phyloP scores from a whole-genome alignment of 2,329 filamentous ascomycete genomes.

The Dactylonectria macrodidyma region DNA sequence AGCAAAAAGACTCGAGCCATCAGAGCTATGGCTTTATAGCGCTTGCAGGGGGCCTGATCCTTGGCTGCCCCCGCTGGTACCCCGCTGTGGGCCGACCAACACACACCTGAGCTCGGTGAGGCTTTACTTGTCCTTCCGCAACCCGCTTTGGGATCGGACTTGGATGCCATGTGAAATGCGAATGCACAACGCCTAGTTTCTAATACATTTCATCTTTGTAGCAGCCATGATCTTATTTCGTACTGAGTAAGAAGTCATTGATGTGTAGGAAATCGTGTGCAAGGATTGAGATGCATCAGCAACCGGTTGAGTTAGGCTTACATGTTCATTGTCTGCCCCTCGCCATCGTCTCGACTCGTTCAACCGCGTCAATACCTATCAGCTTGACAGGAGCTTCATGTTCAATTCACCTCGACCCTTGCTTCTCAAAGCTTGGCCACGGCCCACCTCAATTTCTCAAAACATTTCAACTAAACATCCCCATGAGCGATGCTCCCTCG shows the following conservation, averaged over 20 bases:
- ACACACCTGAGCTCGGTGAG: background rate
- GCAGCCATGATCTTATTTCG: background rate
- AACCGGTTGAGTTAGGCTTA: background rate
- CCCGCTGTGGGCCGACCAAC: constrained; percentile 26
- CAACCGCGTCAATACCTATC: background rate
- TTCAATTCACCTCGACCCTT: background rate
- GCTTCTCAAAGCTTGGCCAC: background rate
- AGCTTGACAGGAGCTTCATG: constrained; percentile 8
- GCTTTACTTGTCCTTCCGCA: background rate
- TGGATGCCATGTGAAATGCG: constrained; percentile 1
- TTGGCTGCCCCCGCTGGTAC: constrained; percentile 9
- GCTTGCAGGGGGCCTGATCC: background rate
- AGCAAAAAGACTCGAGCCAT: too few species aligned
- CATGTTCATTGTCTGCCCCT: background rate
- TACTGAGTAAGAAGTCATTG: background rate
- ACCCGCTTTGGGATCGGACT: background rate
- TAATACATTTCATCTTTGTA: background rate
- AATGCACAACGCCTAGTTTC: background rate
- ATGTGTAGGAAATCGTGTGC: background rate
- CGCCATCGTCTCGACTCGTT: constrained; percentile 10
- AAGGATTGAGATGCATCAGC: background rate
- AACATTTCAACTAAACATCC: background rate
- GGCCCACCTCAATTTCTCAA: background rate
- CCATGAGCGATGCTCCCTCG: background rate
- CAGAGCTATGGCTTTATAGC: background rate